Evolutionary conservation across 2,329 filamentous ascomycete species (phyloP), one percentile per base, ranked within the genome.

Genomic region (Ophiosphaerella korrae): DNA sequence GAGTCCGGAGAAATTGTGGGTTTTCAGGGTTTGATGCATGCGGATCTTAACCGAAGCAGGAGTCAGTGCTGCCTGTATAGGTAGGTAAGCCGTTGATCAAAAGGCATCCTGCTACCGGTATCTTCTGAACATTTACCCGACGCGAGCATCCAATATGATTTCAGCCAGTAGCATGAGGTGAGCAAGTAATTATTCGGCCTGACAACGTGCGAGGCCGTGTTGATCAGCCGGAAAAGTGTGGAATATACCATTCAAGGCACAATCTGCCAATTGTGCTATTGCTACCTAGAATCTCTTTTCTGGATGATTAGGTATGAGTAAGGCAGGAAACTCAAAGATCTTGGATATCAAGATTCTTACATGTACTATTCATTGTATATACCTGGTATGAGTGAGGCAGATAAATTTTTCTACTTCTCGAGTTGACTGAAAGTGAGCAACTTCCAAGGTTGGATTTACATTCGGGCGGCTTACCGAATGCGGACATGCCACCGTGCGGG

Each of bases 391-490:
- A 4, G 5, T 21, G 18, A 21, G 18, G 3, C 18, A 4, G 18
- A 21, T 21, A 1, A 21, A 21, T 21, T 21, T 21, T 4, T 4
- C 18, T 21, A 21, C 18, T 21, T 21, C 18, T 21, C 18, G 3
- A 21, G 3, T 21, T 4, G 18, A 21, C 18, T 4, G 5, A 29
- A 29, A 9, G 11, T 29, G 11, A 29, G 26, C 26, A 29, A 7
- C 26, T 29, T 21, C 5, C 18, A 21, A 21, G 5, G 18, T 21
- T 21, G 18, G 18, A 21, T 21, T 21, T 39, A 45, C 41, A 38
- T 24, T 29, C 63, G 63, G 63, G 33, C 44, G 62, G 63, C 49
- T 64, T 64, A 41, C 63, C 62, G 23, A 31, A 62, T 63, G 9
- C 7, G 53, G 45, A 23, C 49, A 50, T 53, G 53, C 50, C 41